Percentiles rank a stretch among this genome's conserved stretches.
Evolutionary conservation across 805 yeast genomes (phyloP).

Genomic region (Teunomyces kruisii): DNA sequence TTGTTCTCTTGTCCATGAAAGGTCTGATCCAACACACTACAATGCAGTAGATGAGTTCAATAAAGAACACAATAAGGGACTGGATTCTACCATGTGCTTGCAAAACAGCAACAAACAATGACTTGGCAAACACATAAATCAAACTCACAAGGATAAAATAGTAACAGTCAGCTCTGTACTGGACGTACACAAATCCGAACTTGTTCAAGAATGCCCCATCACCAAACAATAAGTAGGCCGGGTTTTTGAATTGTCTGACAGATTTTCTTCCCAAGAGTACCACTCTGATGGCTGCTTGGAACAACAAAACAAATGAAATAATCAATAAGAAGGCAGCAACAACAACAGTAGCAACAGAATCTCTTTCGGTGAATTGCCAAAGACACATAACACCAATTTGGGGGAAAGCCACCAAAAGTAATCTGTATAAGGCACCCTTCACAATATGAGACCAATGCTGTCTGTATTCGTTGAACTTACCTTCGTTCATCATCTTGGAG

Average conservation of each 20-base stretch:
- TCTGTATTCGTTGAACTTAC: constrained; percentile 75
- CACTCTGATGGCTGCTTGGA: constrained; percentile 75
- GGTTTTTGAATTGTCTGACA: constrained; percentile 71
- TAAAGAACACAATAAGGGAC: constrained; percentile 70
- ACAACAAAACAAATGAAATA: constrained; percentile 56
- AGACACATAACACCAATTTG: constrained; percentile 77
- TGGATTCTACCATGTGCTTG: constrained; percentile 81
- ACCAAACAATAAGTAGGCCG: constrained; percentile 89
- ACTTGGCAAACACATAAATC: constrained; percentile 65
- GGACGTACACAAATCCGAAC: constrained; percentile 91
- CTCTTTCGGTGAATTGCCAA: constrained; percentile 86
- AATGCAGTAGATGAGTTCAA: constrained; percentile 71
- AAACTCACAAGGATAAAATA: constrained; percentile 75
- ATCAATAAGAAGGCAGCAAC: constrained; percentile 72
- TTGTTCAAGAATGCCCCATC: constrained; percentile 77
- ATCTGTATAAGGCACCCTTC: constrained; percentile 86
- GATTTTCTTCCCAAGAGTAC: constrained; percentile 73
- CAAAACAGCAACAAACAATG: constrained; percentile 82
- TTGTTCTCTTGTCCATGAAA: constrained; percentile 91
- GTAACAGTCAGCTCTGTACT: constrained; percentile 82
- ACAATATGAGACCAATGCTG: constrained; percentile 78
- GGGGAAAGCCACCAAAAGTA: constrained; percentile 82
- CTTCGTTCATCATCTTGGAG: constrained; percentile 56
- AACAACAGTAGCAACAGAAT: constrained; percentile 79
- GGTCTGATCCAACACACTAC: constrained; percentile 75